Percentiles rank a stretch among this genome's conserved stretches.
phyloP scores from a whole-genome alignment of 257 asterid species.

The Datura wrightii region DNA sequence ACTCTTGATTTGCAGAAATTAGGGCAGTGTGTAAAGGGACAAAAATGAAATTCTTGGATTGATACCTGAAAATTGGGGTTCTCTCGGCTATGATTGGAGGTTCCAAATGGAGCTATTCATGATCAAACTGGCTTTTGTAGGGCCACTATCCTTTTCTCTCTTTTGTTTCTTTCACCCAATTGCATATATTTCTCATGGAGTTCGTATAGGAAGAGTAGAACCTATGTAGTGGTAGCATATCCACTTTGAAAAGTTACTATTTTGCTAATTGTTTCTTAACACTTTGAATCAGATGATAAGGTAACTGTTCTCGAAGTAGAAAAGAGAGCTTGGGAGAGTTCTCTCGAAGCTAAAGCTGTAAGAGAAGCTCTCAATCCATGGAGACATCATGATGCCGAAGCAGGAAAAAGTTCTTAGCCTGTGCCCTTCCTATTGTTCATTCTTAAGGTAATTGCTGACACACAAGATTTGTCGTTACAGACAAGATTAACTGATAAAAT shows the following conservation, averaged over 20 bases:
- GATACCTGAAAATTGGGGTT: slow-evolving; percentile 83
- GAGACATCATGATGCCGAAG: slow-evolving; percentile 55
- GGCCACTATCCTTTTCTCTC: slow-evolving; percentile 53
- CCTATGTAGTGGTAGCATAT: not conserved
- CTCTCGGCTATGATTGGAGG: slow-evolving; percentile 75
- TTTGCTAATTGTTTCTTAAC: not conserved
- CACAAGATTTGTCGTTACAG: not conserved
- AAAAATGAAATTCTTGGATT: slow-evolving; percentile 66
- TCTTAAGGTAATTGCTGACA: not conserved
- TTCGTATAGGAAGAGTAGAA: not conserved
- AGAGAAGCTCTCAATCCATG: slow-evolving; percentile 95
- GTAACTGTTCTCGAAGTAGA: slow-evolving; percentile 83
- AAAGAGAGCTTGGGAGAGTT: slow-evolving; percentile 78
- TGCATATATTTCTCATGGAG: not conserved
- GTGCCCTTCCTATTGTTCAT: not conserved
- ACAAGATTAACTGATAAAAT: too few relatives aligned
- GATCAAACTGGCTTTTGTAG: slow-evolving; percentile 94
- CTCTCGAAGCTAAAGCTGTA: slow-evolving; percentile 78
- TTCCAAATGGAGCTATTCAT: slow-evolving; percentile 83
- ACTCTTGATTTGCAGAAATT: not conserved
- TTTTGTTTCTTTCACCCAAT: not conserved
- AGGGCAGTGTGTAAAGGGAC: not conserved
- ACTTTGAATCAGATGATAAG: slow-evolving; percentile 71
- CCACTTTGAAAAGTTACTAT: not conserved
- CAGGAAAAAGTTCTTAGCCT: slow-evolving; percentile 48